Percentiles rank a stretch among this genome's conserved stretches.
Conservation (phyloP, 148 eudicot species). For the Nepenthes gracilis region DNA sequence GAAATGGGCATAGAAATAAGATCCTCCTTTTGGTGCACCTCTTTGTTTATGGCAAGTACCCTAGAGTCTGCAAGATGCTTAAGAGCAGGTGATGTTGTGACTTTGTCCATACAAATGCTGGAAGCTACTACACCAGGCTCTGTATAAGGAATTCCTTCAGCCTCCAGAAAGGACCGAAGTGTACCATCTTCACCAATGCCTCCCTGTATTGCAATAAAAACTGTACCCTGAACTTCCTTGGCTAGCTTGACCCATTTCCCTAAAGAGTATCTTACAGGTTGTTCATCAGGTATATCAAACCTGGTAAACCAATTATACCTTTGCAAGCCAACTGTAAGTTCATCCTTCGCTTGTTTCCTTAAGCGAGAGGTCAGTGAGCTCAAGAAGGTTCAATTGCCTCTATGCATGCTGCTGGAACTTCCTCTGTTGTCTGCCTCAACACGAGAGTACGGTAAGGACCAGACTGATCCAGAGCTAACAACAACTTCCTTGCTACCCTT, state of each 20-base stretch:
- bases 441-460: conserved; percentile 93
- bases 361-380: conserved; percentile 57
- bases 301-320: conserved; percentile 64
- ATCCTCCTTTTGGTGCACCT: conserved; percentile 40
- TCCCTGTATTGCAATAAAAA: conserved; percentile 96
- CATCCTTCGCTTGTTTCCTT: conserved; percentile 59
- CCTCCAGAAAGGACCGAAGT: conserved; percentile 69
- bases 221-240: conserved; percentile 64
- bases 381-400: conserved; percentile 64
- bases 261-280: conserved; percentile 43
- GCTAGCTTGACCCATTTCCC: conserved; percentile 65
- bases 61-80: conserved; percentile 61
- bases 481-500: conserved; percentile 17
- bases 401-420: conserved; percentile 69
- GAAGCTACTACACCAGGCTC: conserved; percentile 79
- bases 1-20: conserved; percentile 26
- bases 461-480: conserved; percentile 46
- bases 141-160: conserved; percentile 64
- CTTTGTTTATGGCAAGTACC: conserved; percentile 72
- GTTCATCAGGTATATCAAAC: conserved; percentile 73
- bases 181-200: conserved; percentile 96
- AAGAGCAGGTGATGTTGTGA: conserved; percentile 70
- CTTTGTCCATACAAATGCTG: conserved; percentile 87
- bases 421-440: conserved; percentile 89
- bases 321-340: conserved; percentile 45